Conservation (phyloP, 108 stramenopile genomes). For the Cyclostephanos invisitatus region DNA sequence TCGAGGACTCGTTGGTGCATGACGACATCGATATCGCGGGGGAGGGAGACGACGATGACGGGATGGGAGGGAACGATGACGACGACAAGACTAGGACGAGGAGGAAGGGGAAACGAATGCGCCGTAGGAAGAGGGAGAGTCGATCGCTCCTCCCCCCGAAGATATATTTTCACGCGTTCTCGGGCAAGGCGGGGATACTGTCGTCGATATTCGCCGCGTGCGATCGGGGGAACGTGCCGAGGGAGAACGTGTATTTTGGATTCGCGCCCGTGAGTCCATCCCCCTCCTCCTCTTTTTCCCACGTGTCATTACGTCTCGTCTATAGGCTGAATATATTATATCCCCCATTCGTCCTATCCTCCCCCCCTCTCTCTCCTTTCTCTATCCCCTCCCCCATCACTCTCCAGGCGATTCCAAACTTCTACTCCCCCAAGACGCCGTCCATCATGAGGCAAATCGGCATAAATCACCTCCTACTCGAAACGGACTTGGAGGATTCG, state of each 20-base stretch:
- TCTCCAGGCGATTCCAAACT: conserved; percentile 53
- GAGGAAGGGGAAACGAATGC: too few relatives aligned
- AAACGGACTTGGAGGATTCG: conserved; percentile 86
- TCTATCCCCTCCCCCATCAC: neutral
- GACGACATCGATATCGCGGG: neutral
- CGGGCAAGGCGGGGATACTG: conserved; percentile 70
- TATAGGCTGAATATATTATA: too few relatives aligned
- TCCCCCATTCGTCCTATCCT: too few relatives aligned
- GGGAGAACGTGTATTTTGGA: conserved; percentile 70
- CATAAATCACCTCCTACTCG: conserved; percentile 70
- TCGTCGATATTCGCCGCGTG: conserved; percentile 67
- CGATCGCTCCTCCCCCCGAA: conserved; percentile 58
- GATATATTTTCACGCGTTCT: conserved; percentile 90
- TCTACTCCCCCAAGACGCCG: conserved; percentile 71
- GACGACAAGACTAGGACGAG: too few relatives aligned
- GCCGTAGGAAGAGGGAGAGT: neutral
- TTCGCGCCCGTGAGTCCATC: conserved; percentile 60
- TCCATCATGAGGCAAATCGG: conserved; percentile 71
- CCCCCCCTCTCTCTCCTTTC: neutral
- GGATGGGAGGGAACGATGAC: conserved; percentile 7
- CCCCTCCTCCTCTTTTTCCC: neutral
- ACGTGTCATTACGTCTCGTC: conserved; percentile 10
- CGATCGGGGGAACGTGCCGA: conserved; percentile 38
- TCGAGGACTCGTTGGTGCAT: conserved; percentile 7
- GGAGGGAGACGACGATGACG: neutral